Evolutionary conservation across 345 rosid species (phyloP).

Genomic region (Isatis tinctoria): DNA sequence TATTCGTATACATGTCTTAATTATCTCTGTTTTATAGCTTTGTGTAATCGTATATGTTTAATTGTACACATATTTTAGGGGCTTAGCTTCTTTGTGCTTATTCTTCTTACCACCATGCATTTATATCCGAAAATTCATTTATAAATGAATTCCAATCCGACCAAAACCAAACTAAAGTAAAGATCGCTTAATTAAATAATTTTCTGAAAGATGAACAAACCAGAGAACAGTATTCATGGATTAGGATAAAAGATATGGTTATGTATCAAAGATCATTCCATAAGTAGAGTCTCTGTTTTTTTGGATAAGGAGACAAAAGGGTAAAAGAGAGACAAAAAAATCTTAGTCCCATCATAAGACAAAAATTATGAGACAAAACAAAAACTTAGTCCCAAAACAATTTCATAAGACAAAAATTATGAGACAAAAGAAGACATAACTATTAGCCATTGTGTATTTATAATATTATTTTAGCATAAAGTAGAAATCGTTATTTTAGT

Average conservation of each 20-base stretch:
- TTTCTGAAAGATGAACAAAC: neutral
- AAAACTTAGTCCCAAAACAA: neutral
- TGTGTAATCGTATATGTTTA: neutral
- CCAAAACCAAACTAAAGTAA: neutral
- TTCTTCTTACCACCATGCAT: neutral
- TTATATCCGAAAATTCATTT: neutral
- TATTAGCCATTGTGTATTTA: neutral
- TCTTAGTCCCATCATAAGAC: neutral
- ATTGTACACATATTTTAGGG: neutral
- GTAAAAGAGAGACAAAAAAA: neutral
- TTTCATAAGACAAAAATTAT: neutral
- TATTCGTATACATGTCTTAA: neutral
- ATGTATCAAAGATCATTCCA: neutral
- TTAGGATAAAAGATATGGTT: neutral
- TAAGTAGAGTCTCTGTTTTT: neutral
- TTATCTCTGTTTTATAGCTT: neutral
- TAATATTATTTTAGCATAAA: neutral
- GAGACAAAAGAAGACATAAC: slow-evolving; percentile 2
- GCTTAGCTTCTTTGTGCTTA: neutral
- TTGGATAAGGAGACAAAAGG: slow-evolving; percentile 2
- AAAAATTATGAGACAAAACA: neutral
- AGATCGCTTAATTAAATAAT: no score
- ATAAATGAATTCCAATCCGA: neutral
- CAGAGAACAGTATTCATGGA: neutral
- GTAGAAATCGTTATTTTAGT: slow-evolving; percentile 10